Percentiles rank a stretch among this genome's conserved stretches.
phyloP scores from a whole-genome alignment of 75 land plant genomes.

The Sequoiadendron giganteum region DNA sequence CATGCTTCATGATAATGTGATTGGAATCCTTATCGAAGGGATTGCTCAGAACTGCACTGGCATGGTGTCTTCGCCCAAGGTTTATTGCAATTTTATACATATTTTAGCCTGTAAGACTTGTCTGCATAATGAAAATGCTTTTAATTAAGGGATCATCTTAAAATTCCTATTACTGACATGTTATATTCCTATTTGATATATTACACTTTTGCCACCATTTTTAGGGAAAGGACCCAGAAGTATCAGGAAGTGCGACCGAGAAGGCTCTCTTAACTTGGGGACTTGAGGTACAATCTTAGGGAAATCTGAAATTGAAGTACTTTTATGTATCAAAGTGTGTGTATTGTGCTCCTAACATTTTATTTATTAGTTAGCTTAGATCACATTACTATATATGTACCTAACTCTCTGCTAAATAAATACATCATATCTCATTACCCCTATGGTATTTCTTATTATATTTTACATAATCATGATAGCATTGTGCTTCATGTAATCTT shows the following conservation, averaged over 20 bases:
- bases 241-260: slow-evolving; percentile 84
- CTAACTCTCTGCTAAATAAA: too few relatives aligned
- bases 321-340: neutral
- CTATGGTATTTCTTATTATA: too few relatives aligned
- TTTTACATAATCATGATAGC: too few relatives aligned
- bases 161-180: neutral
- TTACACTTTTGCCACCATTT: neutral
- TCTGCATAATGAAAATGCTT: neutral
- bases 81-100: neutral
- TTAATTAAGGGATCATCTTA: neutral
- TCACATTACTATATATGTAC: too few relatives aligned
- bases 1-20: slow-evolving; percentile 10
- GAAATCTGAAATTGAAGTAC: neutral
- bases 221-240: slow-evolving; percentile 29
- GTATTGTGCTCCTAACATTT: neutral
- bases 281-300: neutral
- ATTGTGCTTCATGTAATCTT: too few relatives aligned
- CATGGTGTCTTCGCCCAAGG: slow-evolving; percentile 29
- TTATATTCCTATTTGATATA: slow-evolving; percentile 4
- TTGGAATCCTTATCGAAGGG: slow-evolving; percentile 37
- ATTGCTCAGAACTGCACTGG: slow-evolving; percentile 70
- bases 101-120: neutral
- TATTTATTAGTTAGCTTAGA: too few relatives aligned
- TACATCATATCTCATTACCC: too few relatives aligned
- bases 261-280: slow-evolving; percentile 78